These are phyloP conservation scores for Zygnema cylindricum DNA, from an alignment of 139 green algal species.

Conservation along the genomic window DNA sequence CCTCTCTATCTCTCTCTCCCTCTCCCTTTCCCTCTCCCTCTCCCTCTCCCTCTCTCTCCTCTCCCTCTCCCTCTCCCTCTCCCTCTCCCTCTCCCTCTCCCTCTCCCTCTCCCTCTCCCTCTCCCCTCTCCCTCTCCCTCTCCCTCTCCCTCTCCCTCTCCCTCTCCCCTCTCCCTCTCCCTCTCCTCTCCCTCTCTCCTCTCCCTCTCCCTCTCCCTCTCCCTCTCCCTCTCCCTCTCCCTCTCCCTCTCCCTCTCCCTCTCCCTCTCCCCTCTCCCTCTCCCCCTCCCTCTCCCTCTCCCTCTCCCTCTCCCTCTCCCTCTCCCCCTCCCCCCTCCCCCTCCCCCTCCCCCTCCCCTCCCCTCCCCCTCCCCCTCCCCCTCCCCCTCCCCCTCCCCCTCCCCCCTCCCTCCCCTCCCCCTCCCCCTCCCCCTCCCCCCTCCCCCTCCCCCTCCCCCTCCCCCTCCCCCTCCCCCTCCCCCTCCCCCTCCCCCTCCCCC, in stretches of 20 bases:
- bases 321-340: background rate
- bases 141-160: background rate
- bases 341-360: background rate
- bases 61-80: too few species aligned
- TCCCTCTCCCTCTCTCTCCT: too few species aligned
- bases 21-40: too few species aligned
- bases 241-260: background rate
- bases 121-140: background rate
- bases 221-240: background rate
- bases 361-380: background rate
- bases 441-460: too few species aligned
- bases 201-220: background rate
- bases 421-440: constrained; percentile 4
- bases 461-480: too few species aligned
- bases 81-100: too few species aligned
- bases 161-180: background rate
- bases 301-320: background rate
- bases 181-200: background rate
- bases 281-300: background rate
- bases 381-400: background rate
- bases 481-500: too few species aligned
- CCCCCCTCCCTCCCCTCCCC: constrained; percentile 7
- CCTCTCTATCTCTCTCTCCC: too few species aligned
- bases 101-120: too few species aligned
- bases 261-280: background rate